phyloP scores from a whole-genome alignment of 345 rosid species.

The Salix purpurea region DNA sequence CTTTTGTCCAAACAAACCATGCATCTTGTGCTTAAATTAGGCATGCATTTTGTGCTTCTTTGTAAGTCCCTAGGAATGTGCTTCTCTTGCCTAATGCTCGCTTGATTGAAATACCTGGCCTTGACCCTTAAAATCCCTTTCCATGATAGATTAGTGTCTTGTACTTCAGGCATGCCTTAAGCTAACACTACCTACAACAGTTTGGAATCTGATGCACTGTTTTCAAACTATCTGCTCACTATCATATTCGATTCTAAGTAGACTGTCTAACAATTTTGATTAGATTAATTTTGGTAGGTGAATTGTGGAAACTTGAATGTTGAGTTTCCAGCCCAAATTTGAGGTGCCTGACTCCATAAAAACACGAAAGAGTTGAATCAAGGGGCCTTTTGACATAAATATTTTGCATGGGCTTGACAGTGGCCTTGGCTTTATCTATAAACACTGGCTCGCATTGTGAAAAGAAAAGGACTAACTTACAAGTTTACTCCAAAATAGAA shows the following conservation, averaged over 20 bases:
- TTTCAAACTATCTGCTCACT: conserved; percentile 1
- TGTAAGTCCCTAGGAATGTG: not conserved
- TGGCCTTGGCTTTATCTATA: not conserved
- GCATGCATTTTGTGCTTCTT: not conserved
- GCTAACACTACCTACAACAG: not conserved
- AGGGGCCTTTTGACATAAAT: not conserved
- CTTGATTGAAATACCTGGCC: not conserved
- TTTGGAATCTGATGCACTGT: not conserved
- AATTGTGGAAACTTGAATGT: not conserved
- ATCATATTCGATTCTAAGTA: not conserved
- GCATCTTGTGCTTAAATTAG: not conserved
- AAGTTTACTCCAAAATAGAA: not conserved
- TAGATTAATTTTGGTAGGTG: not conserved
- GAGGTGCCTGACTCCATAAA: not conserved
- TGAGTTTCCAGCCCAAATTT: not conserved
- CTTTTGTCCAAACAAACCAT: not conserved
- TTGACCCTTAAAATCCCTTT: not conserved
- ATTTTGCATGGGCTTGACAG: not conserved
- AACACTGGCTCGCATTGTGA: not conserved
- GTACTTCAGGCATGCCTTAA: not conserved
- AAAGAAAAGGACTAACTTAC: not conserved
- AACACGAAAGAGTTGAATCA: not conserved
- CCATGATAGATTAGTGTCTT: not conserved
- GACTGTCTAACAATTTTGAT: not conserved
- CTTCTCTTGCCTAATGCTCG: not conserved